Base-by-base conservation (phyloP, 2,329 filamentous ascomycete species). In the Raffaelea arxii region DNA sequence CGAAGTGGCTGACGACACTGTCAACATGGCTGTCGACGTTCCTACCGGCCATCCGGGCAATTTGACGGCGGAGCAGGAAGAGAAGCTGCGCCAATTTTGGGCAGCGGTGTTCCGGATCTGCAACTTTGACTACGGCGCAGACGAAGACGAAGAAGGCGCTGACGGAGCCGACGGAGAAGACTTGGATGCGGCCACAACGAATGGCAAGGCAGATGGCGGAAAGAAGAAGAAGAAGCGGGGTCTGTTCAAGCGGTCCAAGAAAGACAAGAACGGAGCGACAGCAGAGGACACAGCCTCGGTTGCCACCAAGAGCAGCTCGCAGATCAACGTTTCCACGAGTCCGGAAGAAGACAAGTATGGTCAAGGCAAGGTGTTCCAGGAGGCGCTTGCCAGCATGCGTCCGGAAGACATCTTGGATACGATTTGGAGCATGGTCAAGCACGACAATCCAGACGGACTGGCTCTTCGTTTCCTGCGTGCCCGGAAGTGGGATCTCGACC, bases 401-500 rank as follows among this genome's bases (percentile, higher is more conserved):
- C 86, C 91, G 1, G 87, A 94, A 57, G 75, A 84, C 38, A 78
- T 98, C 53, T 80, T 89, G 44, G 71, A 74, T 16, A 82, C 89
- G 0, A 85, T 97, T 60, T 97, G 92, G 92, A 77, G 70, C 54
- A 94, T 96, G 88, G 78, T 91, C 49, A 98, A 97, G 70, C 84
- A 92, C 58, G 92, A 98, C 59, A 80, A 97, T 60, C 92, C 92
- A 0, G 92, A 98, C 65, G 84, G 83, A 3, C 70, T 94, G 18
- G 68, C 91, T 16, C 68, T 95, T 48, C 80, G 89, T 37, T 95
- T 94, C 64, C 70, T 95, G 47, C 75, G 89, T 44, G 89, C 89
- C n/a, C 76, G 89, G 40, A 94, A 94, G 66, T 98, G 92, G 92
- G 88, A 98, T 59, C 81, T 95, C 18, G 84, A 95, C 44, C 89